A percentile compares a stretch with the other conserved stretches of the same genome.
Evolutionary conservation across 2,329 filamentous ascomycete species (phyloP).

Genomic region (Scedosporium minutisporum): DNA sequence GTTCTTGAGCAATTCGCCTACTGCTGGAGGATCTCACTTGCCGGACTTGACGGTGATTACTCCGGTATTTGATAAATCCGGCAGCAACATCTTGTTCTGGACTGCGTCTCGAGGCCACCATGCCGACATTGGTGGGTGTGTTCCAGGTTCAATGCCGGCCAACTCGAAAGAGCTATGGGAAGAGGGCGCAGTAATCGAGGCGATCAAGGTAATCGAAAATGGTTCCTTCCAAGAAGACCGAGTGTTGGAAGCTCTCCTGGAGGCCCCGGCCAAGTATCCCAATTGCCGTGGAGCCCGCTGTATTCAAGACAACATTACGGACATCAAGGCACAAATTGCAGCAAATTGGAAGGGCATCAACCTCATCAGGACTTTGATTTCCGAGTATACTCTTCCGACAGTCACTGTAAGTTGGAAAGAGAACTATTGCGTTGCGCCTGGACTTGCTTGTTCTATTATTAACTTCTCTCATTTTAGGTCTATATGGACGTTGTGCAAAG

Average conservation of each 20-base stretch:
- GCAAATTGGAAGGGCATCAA: conserved; percentile 80
- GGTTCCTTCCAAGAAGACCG: conserved; percentile 71
- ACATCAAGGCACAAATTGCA: conserved; percentile 77
- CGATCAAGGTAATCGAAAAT: conserved; percentile 63
- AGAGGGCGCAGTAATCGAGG: conserved; percentile 55
- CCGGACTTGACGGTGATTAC: conserved; percentile 28
- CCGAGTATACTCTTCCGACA: conserved; percentile 63
- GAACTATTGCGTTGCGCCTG: conserved; percentile 11
- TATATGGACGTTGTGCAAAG: too few species aligned
- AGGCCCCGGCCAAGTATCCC: conserved; percentile 63
- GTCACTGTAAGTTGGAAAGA: conserved; percentile 30
- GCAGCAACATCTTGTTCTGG: conserved; percentile 18
- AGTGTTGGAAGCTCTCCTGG: conserved; percentile 60
- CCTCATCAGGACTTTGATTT: conserved; percentile 61
- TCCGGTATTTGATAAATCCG: conserved; percentile 31
- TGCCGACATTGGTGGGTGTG: conserved; percentile 58
- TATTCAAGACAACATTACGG: conserved; percentile 74
- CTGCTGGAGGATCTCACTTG: conserved; percentile 27
- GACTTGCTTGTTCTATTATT: conserved; percentile 10
- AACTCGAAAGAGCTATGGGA: conserved; percentile 57
- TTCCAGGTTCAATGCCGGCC: conserved; percentile 76
- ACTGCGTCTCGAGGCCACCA: conserved; percentile 22
- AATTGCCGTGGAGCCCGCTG: conserved; percentile 73
- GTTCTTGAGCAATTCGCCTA: conserved; percentile 24
- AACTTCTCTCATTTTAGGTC: conserved; percentile 18